Evolutionary conservation across 176 grass and related monocot species (phyloP).

Genomic region (Eragrostis nindensis): DNA sequence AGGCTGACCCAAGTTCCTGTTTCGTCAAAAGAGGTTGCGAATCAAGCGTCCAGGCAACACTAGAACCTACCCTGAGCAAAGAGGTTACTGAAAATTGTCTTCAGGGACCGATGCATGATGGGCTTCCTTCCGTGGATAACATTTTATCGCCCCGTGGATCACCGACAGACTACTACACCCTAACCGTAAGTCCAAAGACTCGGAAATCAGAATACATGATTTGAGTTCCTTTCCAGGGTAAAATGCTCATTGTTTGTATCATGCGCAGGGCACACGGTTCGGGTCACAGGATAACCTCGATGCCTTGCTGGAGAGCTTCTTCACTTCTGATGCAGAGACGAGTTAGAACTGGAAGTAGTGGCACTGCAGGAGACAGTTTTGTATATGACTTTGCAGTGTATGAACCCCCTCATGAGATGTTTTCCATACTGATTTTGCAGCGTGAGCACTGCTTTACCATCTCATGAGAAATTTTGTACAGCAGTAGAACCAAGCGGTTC

Average conservation of each 20-base stretch:
- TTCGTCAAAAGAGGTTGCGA: not conserved
- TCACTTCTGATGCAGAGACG: not conserved
- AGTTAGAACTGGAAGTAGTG: not conserved
- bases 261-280: slow-evolving; percentile 48
- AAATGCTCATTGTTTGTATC: not conserved
- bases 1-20: not conserved
- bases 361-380: slow-evolving; percentile 8
- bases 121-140: slow-evolving; percentile 18
- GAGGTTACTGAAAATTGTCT: not conserved
- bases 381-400: not conserved
- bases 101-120: not conserved
- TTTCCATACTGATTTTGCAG: not conserved
- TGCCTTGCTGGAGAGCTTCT: slow-evolving; percentile 18
- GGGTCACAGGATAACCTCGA: slow-evolving; percentile 59
- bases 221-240: not conserved
- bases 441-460: not conserved
- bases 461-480: slow-evolving; percentile 7
- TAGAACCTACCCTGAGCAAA: not conserved
- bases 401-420: not conserved
- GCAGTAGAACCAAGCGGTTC: not conserved
- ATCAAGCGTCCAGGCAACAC: not conserved
- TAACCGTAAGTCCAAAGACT: slow-evolving; percentile 46
- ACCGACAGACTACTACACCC: slow-evolving; percentile 38
- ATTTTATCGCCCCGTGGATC: slow-evolving; percentile 1
- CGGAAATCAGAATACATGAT: too few species aligned